phyloP scores from a whole-genome alignment of 495 filamentous ascomycete genomes.

The Amniculicola lignicola region DNA sequence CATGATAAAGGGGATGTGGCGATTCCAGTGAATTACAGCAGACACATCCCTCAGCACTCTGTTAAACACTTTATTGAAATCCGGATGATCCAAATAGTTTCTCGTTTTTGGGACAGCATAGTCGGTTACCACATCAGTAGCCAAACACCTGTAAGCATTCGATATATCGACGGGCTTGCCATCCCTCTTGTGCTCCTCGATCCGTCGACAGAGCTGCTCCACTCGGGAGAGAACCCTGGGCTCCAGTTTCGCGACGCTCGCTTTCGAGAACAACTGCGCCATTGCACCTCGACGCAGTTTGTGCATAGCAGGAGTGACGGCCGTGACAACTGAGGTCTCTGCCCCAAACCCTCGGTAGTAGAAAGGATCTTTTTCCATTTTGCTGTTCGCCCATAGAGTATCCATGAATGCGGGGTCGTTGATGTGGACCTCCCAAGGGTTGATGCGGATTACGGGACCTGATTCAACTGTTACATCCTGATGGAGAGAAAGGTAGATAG shows the following conservation, averaged over 20 bases:
- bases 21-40: neutral
- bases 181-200: slow-evolving; percentile 28
- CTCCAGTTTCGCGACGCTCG: slow-evolving; percentile 36
- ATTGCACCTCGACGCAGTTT: slow-evolving; percentile 40
- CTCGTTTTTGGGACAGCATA: slow-evolving; percentile 40
- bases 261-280: slow-evolving; percentile 38
- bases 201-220: neutral
- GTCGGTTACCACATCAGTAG: slow-evolving; percentile 42
- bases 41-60: neutral
- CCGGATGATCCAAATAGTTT: slow-evolving; percentile 36
- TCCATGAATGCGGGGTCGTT: slow-evolving; percentile 34
- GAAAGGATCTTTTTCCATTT: slow-evolving; percentile 41
- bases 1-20: slow-evolving; percentile 4
- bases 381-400: slow-evolving; percentile 26
- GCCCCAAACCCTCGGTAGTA: slow-evolving; percentile 41
- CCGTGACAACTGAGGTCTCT: slow-evolving; percentile 36
- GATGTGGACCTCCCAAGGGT: slow-evolving; percentile 37
- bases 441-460: slow-evolving; percentile 40
- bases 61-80: neutral
- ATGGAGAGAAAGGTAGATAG: slow-evolving; percentile 5
- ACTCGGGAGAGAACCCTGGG: slow-evolving; percentile 27
- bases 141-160: slow-evolving; percentile 40
- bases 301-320: slow-evolving; percentile 37
- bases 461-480: neutral
- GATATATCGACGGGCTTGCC: slow-evolving; percentile 33